Percentiles rank a stretch among this genome's conserved stretches.
phyloP scores from a whole-genome alignment of 2,329 filamentous ascomycete species.

The Simplicillium aogashimaense region DNA sequence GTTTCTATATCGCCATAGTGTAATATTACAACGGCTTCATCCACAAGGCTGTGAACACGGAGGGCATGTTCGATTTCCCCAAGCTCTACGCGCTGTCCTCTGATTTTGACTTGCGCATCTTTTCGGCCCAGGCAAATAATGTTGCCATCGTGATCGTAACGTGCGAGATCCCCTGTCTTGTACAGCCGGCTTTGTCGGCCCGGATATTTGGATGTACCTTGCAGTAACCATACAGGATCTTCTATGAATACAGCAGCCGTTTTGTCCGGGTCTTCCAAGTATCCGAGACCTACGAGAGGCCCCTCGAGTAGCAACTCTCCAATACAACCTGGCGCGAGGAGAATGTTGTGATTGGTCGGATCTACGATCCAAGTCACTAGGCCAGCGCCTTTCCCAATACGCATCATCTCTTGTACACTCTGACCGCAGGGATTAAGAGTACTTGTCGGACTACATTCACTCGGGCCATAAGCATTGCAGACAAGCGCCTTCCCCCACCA shows the following conservation, averaged over 20 bases:
- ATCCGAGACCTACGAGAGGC: constrained; percentile 9
- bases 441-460: neutral
- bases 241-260: constrained; percentile 21
- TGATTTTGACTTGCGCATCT: constrained; percentile 10
- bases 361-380: neutral
- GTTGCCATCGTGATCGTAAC: constrained; percentile 22
- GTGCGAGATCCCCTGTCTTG: constrained; percentile 41
- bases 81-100: constrained; percentile 9
- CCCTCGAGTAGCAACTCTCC: constrained; percentile 9
- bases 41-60: too few relatives aligned
- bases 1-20: too few relatives aligned
- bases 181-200: constrained; percentile 31
- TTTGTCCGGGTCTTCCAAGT: constrained; percentile 6
- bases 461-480: neutral
- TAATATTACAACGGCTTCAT: too few relatives aligned
- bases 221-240: constrained; percentile 21
- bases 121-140: constrained; percentile 8
- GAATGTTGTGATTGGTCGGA: neutral
- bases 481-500: neutral
- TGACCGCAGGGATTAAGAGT: neutral
- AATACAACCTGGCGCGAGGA: constrained; percentile 5
- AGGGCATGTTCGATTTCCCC: constrained; percentile 12
- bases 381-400: neutral
- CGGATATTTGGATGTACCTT: constrained; percentile 8
- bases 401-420: neutral